Evolutionary conservation across 805 yeast species (phyloP).

Genomic region (Komagataella mondaviorum): DNA sequence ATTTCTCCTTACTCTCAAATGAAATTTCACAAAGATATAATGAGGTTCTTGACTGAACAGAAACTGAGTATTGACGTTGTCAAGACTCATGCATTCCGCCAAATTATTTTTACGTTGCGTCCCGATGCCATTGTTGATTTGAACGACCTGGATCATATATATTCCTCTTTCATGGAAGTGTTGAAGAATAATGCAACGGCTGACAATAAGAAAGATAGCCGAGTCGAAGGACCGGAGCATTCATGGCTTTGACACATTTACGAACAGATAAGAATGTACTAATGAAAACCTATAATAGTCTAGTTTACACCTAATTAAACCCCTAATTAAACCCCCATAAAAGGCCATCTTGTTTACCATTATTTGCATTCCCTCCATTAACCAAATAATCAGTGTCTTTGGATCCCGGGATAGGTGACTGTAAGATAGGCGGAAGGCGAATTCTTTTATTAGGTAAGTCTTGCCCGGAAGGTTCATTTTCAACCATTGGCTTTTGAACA

Average conservation of each 20-base stretch:
- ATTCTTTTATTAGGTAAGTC: neutral
- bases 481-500: neutral
- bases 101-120: constrained; percentile 33
- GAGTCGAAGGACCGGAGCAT: neutral
- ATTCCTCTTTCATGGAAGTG: constrained; percentile 30
- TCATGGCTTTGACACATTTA: constrained; percentile 8
- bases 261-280: neutral
- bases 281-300: neutral
- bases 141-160: constrained; percentile 29
- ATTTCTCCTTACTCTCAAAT: constrained; percentile 27
- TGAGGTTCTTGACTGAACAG: constrained; percentile 38
- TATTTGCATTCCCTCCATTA: neutral
- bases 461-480: neutral
- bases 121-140: constrained; percentile 33
- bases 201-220: neutral
- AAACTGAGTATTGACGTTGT: constrained; percentile 32
- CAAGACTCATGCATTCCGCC: constrained; percentile 37
- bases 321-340: neutral
- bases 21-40: constrained; percentile 35
- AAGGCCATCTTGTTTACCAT: neutral
- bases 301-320: neutral
- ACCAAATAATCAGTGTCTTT: neutral
- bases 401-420: neutral
- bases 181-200: constrained; percentile 11
- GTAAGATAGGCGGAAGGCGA: neutral